These are phyloP conservation scores for Typha latifolia DNA, from an alignment of 176 grass and related monocot genomes.

Conservation along the genomic window DNA sequence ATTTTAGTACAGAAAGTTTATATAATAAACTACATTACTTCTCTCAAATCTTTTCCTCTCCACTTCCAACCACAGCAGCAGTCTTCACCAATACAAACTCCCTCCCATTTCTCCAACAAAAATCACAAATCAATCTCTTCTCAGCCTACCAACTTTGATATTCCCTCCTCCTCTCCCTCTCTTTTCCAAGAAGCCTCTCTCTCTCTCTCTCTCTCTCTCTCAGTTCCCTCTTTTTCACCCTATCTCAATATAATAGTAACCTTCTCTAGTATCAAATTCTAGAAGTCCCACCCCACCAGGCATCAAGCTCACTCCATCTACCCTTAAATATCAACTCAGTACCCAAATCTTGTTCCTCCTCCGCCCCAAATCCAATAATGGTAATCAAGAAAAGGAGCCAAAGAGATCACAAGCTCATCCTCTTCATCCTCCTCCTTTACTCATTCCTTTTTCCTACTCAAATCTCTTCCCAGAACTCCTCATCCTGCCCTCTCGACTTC, in stretches of 20 bases:
- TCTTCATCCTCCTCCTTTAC: slow-evolving; percentile 1
- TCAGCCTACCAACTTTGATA: neutral
- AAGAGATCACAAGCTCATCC: slow-evolving; percentile 7
- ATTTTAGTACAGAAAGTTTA: too few species aligned
- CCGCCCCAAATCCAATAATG: neutral
- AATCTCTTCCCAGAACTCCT: slow-evolving; percentile 3
- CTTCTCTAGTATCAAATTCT: too few species aligned
- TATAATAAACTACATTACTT: too few species aligned
- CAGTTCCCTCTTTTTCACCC: neutral
- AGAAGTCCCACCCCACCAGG: too few species aligned
- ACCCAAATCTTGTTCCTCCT: too few species aligned
- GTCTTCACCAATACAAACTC: too few species aligned
- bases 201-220: neutral
- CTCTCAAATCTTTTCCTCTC: neutral
- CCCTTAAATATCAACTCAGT: too few species aligned
- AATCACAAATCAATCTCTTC: too few species aligned
- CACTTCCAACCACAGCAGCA: too few species aligned
- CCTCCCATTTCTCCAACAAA: neutral
- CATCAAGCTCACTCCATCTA: too few species aligned
- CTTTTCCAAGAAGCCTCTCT: neutral
- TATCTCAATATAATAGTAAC: too few species aligned
- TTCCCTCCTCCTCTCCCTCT: neutral
- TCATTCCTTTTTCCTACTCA: neutral
- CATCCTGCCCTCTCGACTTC: slow-evolving; percentile 73
- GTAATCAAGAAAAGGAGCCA: neutral